Evolutionary conservation across 352 stramenopile genomes (phyloP).

Genomic region (Globisporangium echinulatum): DNA sequence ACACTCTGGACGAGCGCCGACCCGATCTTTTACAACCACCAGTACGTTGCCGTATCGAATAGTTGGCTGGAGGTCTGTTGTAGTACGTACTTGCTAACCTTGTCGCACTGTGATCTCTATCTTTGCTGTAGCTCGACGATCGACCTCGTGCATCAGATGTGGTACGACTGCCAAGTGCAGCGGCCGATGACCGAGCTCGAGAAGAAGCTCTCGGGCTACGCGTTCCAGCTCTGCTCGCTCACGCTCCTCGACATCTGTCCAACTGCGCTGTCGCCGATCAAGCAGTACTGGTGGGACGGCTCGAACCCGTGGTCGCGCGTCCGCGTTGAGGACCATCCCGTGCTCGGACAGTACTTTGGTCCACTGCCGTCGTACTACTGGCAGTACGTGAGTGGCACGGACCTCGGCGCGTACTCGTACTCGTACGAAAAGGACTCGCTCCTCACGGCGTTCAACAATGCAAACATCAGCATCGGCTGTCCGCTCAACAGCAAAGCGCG

Average conservation of each 20-base stretch:
- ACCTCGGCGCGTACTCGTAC: slow-evolving; percentile 54
- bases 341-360: slow-evolving; percentile 39
- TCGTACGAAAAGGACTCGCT: slow-evolving; percentile 50
- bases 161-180: slow-evolving; percentile 36
- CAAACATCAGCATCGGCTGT: slow-evolving; percentile 2
- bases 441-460: slow-evolving; percentile 13
- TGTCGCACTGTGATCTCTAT: too few species aligned
- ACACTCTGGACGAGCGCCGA: slow-evolving; percentile 31
- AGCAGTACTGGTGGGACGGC: slow-evolving; percentile 27
- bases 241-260: slow-evolving; percentile 3
- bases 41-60: slow-evolving; percentile 20
- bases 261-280: slow-evolving; percentile 25
- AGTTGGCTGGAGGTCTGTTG: too few species aligned
- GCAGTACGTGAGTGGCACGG: slow-evolving; percentile 39
- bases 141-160: slow-evolving; percentile 31
- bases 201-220: slow-evolving; percentile 24
- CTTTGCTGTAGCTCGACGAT: slow-evolving; percentile 22
- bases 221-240: slow-evolving; percentile 24
- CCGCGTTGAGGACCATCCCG: slow-evolving; percentile 36
- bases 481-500: slow-evolving; percentile 1
- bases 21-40: slow-evolving; percentile 42
- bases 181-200: slow-evolving; percentile 20
- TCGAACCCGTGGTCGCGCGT: slow-evolving; percentile 12
- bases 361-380: slow-evolving; percentile 54
- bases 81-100: too few species aligned